These are phyloP conservation scores for Hypoxylon trugodes DNA, from an alignment of 495 filamentous ascomycete genomes.

Conservation along the genomic window DNA sequence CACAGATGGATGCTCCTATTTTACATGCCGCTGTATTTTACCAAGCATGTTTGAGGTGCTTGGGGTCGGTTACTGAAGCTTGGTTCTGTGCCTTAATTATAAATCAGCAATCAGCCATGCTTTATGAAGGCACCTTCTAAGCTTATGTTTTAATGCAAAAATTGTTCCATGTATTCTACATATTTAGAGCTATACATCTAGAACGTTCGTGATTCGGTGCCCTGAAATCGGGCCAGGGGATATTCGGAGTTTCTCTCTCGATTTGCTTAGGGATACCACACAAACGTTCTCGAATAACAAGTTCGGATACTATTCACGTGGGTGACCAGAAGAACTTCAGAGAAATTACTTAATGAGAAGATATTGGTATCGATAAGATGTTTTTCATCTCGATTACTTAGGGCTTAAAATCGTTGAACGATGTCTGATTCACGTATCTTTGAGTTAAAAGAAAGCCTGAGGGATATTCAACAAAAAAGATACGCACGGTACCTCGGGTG, in stretches of 20 bases:
- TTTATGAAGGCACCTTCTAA: too few species aligned
- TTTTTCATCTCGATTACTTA: neutral
- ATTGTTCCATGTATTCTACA: neutral
- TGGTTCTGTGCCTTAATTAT: too few species aligned
- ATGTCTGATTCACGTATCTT: neutral
- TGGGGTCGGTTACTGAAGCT: too few species aligned
- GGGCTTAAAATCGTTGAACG: neutral
- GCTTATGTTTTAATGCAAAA: too few species aligned
- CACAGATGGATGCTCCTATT: too few species aligned
- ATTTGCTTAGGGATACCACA: neutral
- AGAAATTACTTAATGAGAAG: neutral
- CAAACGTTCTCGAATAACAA: neutral
- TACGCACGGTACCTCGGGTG: slow-evolving; percentile 4
- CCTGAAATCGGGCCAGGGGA: slow-evolving; percentile 2
- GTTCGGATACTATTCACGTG: neutral
- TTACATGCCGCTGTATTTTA: too few species aligned
- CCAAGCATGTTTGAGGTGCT: too few species aligned
- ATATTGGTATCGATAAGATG: neutral
- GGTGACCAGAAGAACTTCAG: neutral
- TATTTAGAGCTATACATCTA: neutral
- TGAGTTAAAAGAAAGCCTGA: slow-evolving; percentile 7
- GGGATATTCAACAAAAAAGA: slow-evolving; percentile 8
- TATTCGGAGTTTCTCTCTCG: slow-evolving; percentile 5
- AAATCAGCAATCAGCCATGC: too few species aligned
- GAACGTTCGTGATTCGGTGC: neutral